Conservation (phyloP, 306 rosid genomes). For the Cercis canadensis region DNA sequence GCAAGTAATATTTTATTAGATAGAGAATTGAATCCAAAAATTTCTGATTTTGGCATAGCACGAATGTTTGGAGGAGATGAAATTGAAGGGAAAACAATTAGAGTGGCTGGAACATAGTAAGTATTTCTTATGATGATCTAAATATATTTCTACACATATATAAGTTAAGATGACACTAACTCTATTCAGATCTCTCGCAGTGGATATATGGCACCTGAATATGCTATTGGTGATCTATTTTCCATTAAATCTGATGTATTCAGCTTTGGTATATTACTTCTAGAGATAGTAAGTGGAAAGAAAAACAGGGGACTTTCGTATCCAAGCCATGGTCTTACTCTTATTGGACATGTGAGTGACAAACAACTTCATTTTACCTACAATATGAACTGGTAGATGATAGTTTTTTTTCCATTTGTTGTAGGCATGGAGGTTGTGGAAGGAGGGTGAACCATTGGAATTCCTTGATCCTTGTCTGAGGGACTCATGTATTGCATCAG, state of each 20-base stretch:
- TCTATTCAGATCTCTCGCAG: neutral
- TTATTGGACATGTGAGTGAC: constrained; percentile 38
- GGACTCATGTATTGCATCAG: neutral
- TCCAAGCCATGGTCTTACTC: constrained; percentile 22
- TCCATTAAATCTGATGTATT: constrained; percentile 41
- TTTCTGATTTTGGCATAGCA: constrained; percentile 42
- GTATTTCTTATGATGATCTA: neutral
- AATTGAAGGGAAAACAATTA: constrained; percentile 27
- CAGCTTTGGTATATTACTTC: constrained; percentile 32
- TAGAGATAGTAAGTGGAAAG: constrained; percentile 41
- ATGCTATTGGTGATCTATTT: constrained; percentile 14
- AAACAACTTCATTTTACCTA: neutral
- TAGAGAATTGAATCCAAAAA: constrained; percentile 35
- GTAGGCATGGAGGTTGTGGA: constrained; percentile 32
- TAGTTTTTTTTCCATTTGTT: neutral
- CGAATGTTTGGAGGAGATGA: constrained; percentile 35
- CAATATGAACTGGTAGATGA: neutral
- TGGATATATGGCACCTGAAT: constrained; percentile 46
- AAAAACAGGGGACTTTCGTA: constrained; percentile 22
- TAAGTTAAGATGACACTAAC: neutral
- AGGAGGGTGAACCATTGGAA: neutral
- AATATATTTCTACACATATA: neutral
- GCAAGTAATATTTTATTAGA: constrained; percentile 43
- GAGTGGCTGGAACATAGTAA: constrained; percentile 39
- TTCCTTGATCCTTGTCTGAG: constrained; percentile 10